phyloP scores from a whole-genome alignment of 2,329 filamentous ascomycete species.

The Fusarium sp. region DNA sequence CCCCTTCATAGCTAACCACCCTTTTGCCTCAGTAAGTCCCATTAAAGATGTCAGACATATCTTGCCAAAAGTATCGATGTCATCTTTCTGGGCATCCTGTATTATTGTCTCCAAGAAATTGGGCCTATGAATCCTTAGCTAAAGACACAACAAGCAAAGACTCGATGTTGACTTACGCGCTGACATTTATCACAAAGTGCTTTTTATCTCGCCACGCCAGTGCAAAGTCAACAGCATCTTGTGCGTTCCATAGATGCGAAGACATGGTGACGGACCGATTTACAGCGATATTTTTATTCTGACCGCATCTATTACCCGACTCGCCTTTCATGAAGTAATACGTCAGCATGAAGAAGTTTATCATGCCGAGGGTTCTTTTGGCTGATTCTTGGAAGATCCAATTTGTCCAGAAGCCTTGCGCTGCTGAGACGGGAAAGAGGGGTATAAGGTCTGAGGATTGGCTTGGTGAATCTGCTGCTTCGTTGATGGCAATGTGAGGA shows the following conservation, averaged over 20 bases:
- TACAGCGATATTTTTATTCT: neutral
- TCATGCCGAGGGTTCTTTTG: neutral
- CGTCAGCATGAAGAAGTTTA: neutral
- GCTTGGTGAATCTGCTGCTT: neutral
- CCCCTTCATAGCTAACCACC: neutral
- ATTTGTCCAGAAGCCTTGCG: neutral
- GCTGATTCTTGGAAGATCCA: conserved; percentile 1
- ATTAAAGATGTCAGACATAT: neutral
- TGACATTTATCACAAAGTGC: neutral
- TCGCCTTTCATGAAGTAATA: conserved; percentile 2
- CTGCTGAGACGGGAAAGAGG: neutral
- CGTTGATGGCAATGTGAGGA: neutral
- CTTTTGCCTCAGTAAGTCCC: neutral
- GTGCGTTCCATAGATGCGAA: neutral
- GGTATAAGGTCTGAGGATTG: neutral
- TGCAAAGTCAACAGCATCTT: neutral
- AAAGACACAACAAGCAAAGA: neutral
- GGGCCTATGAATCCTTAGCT: neutral
- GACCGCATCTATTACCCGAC: neutral
- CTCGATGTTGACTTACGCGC: neutral
- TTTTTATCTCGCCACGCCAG: neutral
- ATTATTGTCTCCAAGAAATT: neutral
- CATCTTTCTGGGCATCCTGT: neutral
- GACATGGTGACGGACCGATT: conserved; percentile 4
- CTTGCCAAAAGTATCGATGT: neutral